Evolutionary conservation across 2,329 filamentous ascomycete species (phyloP).

Genomic region (Pleoardoris graminearum): DNA sequence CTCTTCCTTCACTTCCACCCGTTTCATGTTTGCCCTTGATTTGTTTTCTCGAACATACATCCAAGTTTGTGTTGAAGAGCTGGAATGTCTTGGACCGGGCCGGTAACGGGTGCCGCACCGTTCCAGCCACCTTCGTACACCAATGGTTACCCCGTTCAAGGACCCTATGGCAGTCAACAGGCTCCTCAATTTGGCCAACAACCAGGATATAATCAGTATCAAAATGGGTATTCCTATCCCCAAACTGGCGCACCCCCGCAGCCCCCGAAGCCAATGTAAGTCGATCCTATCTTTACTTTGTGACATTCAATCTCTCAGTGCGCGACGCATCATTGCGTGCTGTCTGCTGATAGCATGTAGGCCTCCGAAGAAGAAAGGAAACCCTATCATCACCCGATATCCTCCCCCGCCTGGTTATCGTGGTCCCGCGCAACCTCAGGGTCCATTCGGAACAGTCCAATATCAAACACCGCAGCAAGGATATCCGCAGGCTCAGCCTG

Average conservation of each 20-base stretch:
- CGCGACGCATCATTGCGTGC: background rate
- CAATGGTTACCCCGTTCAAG: constrained; percentile 29
- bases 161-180: constrained; percentile 32
- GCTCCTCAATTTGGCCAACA: constrained; percentile 39
- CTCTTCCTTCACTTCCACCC: background rate
- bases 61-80: constrained; percentile 1
- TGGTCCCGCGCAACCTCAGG: constrained; percentile 39
- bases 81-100: constrained; percentile 45
- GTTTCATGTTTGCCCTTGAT: background rate
- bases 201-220: constrained; percentile 37
- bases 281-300: background rate
- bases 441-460: constrained; percentile 31
- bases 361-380: constrained; percentile 51
- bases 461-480: constrained; percentile 33
- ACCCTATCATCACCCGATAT: constrained; percentile 55
- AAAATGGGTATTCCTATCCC: constrained; percentile 27
- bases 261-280: constrained; percentile 41
- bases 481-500: constrained; percentile 30
- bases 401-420: constrained; percentile 55
- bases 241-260: constrained; percentile 26
- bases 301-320: background rate
- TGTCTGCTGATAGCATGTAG: constrained; percentile 28
- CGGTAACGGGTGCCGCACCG: constrained; percentile 36
- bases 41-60: background rate
- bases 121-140: constrained; percentile 40